Conservation (phyloP, 2,329 filamentous ascomycete genomes). For the Fusarium dimerum region DNA sequence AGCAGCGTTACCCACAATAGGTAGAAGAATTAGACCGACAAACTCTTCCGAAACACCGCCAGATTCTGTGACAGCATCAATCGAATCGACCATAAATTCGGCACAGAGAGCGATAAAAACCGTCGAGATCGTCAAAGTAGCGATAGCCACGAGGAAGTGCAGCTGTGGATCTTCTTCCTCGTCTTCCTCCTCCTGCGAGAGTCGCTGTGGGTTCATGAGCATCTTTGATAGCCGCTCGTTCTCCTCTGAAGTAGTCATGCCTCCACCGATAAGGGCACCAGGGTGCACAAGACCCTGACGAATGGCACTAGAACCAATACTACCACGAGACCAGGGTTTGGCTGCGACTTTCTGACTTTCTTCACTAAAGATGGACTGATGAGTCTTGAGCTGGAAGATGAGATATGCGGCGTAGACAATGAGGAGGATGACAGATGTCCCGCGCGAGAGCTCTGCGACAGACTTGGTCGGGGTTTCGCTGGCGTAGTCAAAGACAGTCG, state of each 20-base stretch:
- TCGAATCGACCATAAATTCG: slow-evolving; percentile 75
- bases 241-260: slow-evolving; percentile 35
- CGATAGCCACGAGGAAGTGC: slow-evolving; percentile 69
- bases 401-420: slow-evolving; percentile 83
- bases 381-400: slow-evolving; percentile 88
- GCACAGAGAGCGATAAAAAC: slow-evolving; percentile 80
- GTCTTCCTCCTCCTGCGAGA: slow-evolving; percentile 60
- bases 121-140: slow-evolving; percentile 71
- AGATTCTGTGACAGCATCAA: slow-evolving; percentile 64
- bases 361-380: slow-evolving; percentile 76
- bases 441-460: slow-evolving; percentile 67
- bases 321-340: slow-evolving; percentile 44
- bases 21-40: slow-evolving; percentile 76
- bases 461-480: slow-evolving; percentile 44
- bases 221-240: slow-evolving; percentile 48
- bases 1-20: slow-evolving; percentile 81
- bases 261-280: slow-evolving; percentile 40
- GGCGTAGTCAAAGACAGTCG: slow-evolving; percentile 74
- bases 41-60: slow-evolving; percentile 70
- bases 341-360: slow-evolving; percentile 76
- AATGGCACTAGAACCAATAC: slow-evolving; percentile 34
- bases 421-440: slow-evolving; percentile 77
- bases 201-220: slow-evolving; percentile 41
- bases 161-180: slow-evolving; percentile 76
- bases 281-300: slow-evolving; percentile 43